phyloP scores from a whole-genome alignment of 1,139 yeast species.

The Komagataea norvegica region DNA sequence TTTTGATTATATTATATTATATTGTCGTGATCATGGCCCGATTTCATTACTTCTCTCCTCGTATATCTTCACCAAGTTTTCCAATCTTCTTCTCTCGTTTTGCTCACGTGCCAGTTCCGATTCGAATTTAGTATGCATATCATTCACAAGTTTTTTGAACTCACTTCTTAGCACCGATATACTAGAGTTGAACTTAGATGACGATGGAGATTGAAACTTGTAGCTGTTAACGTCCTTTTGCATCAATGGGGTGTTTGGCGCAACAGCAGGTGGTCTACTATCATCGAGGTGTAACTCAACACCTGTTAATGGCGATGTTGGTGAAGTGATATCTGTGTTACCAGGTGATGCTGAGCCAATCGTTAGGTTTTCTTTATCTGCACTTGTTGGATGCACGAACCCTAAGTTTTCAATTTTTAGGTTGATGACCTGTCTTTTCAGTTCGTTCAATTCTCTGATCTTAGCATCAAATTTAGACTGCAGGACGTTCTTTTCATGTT shows the following conservation, averaged over 20 bases:
- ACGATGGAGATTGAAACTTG: conserved; percentile 13
- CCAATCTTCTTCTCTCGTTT: conserved; percentile 48
- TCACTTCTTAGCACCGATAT: conserved; percentile 55
- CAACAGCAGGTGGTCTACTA: conserved; percentile 3
- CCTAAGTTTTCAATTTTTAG: conserved; percentile 44
- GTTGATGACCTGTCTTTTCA: conserved; percentile 45
- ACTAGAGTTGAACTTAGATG: conserved; percentile 23
- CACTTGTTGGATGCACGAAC: conserved; percentile 8
- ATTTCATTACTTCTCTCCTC: conserved; percentile 22
- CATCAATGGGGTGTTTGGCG: conserved; percentile 22
- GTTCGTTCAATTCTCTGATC: conserved; percentile 41
- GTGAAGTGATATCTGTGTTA: conserved; percentile 4
- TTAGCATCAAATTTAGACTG: conserved; percentile 34
- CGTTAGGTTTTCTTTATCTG: conserved; percentile 16
- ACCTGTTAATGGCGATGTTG: conserved; percentile 32
- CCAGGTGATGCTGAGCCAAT: background rate
- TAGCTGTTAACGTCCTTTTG: conserved; percentile 14
- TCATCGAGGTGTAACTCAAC: conserved; percentile 16
- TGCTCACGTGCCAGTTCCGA: conserved; percentile 54
- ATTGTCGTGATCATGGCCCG: conserved; percentile 3
- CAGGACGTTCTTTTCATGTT: conserved; percentile 30
- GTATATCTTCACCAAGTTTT: conserved; percentile 35
- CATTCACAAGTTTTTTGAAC: conserved; percentile 62
- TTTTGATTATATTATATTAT: background rate
- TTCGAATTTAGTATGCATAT: conserved; percentile 59